Base-by-base conservation (phyloP, 805 yeast genomes). In the Candida jianshihensis region DNA sequence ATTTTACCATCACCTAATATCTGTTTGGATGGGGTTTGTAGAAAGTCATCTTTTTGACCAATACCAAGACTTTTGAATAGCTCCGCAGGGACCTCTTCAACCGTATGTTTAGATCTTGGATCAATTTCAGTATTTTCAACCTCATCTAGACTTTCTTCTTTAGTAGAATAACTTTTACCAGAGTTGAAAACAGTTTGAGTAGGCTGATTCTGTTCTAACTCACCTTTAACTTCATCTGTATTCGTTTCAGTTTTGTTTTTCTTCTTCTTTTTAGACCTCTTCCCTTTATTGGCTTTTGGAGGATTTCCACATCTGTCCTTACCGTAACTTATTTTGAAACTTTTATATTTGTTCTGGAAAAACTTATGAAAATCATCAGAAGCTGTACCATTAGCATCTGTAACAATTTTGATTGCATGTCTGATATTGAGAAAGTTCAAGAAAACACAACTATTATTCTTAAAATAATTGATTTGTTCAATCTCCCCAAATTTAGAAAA, bases 221-320 rank as follows among this genome's bases (percentile, higher is more conserved):
- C 30, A 13, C 20, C 28, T n/a, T 30, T 21, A 16, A 37, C 41
- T n/a, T 19, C 27, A 6, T 39, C 48, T 36, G 37, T 42, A 35
- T 44, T 48, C 35, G 30, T 41, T 33, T 33, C 40, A 42, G 38
- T 31, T 22, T 37, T 31, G 29, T 34, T 30, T 27, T 34, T 15
- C 29, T 9, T 35, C 40, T 37, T 41, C 48, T 43, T 34, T 37
- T 53, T 49, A n/a, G n/a, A n/a, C n/a, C 44, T 61, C 53, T 53
- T 65, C 51, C 49, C 61, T 44, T 58, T 62, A 52, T 48, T 68
- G 37, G 54, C 49, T 60, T 73, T 81, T 40, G 77, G 81, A 22
- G 73, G 85, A 50, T 81, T 81, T 3, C 82, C 94, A 62, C 94
- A 83, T 52, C 94, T 68, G 58, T 83, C 94, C 49, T 80, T 80